These are phyloP conservation scores for Magnaporthales sp. DNA, from an alignment of 2,329 filamentous ascomycete genomes.

Conservation along the genomic window DNA sequence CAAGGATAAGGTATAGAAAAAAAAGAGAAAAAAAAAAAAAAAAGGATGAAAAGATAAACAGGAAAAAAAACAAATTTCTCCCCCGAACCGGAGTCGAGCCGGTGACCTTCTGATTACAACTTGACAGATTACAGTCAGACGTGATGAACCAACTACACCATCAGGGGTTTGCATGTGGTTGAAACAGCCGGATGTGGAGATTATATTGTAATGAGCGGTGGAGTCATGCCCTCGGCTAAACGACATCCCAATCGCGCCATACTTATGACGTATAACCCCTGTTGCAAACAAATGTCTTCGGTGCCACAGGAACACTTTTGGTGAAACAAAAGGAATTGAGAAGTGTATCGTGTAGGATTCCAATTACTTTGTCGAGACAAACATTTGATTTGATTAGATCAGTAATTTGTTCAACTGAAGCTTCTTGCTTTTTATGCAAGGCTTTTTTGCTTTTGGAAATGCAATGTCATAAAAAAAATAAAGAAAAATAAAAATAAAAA, in stretches of 20 bases:
- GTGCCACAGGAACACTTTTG: too few relatives aligned
- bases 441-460: too few relatives aligned
- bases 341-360: too few relatives aligned
- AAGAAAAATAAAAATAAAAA: too few relatives aligned
- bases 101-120: conserved; percentile 2
- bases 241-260: not conserved
- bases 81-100: conserved; percentile 2
- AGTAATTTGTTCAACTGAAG: too few relatives aligned
- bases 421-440: too few relatives aligned
- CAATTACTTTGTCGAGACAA: too few relatives aligned
- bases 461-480: too few relatives aligned
- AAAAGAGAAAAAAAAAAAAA: not conserved
- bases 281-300: too few relatives aligned
- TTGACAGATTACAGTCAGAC: conserved; percentile 1
- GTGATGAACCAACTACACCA: conserved; percentile 3
- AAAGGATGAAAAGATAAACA: not conserved
- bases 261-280: not conserved
- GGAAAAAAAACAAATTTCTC: not conserved
- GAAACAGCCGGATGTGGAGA: not conserved
- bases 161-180: not conserved
- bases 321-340: too few relatives aligned
- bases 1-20: not conserved
- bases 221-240: not conserved
- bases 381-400: too few relatives aligned
- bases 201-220: not conserved